Conservation (phyloP, 1,284 basidiomycete species). For the Puccinia horiana region DNA sequence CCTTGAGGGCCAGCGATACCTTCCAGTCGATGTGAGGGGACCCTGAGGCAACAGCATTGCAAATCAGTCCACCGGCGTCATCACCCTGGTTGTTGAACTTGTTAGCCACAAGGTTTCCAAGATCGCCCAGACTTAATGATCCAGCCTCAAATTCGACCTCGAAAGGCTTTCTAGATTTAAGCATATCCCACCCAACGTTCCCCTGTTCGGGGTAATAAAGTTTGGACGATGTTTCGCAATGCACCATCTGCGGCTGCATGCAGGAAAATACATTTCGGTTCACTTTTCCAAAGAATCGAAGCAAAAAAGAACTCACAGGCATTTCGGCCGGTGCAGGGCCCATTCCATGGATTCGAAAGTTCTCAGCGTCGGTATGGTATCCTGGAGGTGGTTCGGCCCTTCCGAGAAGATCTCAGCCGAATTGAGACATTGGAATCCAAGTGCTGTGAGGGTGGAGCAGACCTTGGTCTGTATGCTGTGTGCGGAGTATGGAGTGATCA, state of each 20-base stretch:
- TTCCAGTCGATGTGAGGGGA: background rate
- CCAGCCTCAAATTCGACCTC: too few species aligned
- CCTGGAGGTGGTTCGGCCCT: background rate
- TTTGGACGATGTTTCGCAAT: too few species aligned
- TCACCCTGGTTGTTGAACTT: too few species aligned
- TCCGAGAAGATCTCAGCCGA: background rate
- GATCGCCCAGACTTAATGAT: too few species aligned
- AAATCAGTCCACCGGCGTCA: background rate
- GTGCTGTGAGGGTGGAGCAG: too few species aligned
- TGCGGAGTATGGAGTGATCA: too few species aligned
- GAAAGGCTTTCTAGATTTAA: background rate
- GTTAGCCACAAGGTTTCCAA: too few species aligned
- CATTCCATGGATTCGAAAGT: background rate
- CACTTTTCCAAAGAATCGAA: background rate
- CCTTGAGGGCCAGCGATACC: background rate
- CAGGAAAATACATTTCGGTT: background rate
- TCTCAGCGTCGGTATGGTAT: background rate
- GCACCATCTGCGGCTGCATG: too few species aligned
- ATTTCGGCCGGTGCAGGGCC: too few species aligned
- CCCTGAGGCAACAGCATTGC: background rate
- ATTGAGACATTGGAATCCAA: background rate
- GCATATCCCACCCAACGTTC: too few species aligned
- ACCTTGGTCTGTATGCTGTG: too few species aligned
- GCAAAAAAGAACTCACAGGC: background rate
- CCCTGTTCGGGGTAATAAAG: too few species aligned